A percentile compares a stretch with the other conserved stretches of the same genome.
Conservation (phyloP, 176 grass and related monocot genomes). For the Carex myosuroides region DNA sequence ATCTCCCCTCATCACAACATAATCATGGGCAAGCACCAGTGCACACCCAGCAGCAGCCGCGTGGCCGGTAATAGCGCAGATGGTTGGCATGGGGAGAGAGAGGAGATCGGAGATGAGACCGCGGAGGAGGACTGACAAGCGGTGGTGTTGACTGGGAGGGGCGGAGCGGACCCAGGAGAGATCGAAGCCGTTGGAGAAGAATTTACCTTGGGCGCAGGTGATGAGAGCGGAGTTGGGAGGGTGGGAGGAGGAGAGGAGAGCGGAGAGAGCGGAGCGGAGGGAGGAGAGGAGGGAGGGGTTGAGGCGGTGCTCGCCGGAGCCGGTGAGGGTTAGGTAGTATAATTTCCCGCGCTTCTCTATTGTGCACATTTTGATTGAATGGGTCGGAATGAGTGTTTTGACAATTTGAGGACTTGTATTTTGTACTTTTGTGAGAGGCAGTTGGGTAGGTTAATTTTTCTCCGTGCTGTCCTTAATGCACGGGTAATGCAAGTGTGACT, state of each 20-base stretch:
- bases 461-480: no score
- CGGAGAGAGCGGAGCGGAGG: slow-evolving; percentile 38
- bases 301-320: slow-evolving; percentile 55
- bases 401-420: background rate
- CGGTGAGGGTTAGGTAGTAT: slow-evolving; percentile 56
- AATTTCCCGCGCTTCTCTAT: slow-evolving; percentile 45
- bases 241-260: slow-evolving; percentile 25
- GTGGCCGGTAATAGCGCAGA: slow-evolving; percentile 54
- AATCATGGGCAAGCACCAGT: slow-evolving; percentile 58
- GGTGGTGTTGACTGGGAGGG: background rate
- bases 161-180: slow-evolving; percentile 39
- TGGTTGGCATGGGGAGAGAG: slow-evolving; percentile 58
- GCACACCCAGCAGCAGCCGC: slow-evolving; percentile 42
- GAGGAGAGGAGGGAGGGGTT: slow-evolving; percentile 27
- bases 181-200: slow-evolving; percentile 83
- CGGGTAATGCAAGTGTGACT: background rate
- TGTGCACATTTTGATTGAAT: slow-evolving; percentile 29
- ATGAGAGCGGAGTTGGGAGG: slow-evolving; percentile 34
- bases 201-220: slow-evolving; percentile 54
- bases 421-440: background rate
- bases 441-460: no score
- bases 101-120: slow-evolving; percentile 51
- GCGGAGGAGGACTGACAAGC: slow-evolving; percentile 20
- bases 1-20: slow-evolving; percentile 49
- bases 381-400: background rate